These are phyloP conservation scores for Coniochaeta prunicola DNA, from an alignment of 2,329 filamentous ascomycete species.

Conservation along the genomic window DNA sequence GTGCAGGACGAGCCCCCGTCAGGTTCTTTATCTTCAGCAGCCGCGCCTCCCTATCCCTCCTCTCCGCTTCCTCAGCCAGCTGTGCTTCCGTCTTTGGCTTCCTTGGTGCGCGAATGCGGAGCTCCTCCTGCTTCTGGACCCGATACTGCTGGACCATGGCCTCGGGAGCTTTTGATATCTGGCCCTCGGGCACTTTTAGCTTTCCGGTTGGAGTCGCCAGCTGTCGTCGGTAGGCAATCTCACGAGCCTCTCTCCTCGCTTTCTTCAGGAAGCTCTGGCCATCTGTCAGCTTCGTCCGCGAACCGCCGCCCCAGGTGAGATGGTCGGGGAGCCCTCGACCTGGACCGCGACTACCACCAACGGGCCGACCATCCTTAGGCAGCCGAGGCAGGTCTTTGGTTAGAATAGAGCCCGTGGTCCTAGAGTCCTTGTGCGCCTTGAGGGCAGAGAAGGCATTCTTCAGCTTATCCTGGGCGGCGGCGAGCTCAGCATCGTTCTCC, in stretches of 20 bases:
- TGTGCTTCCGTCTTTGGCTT: slow-evolving; percentile 6
- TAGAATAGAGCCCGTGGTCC: slow-evolving; percentile 48
- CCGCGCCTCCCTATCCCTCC: slow-evolving; percentile 29
- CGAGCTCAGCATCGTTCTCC: slow-evolving; percentile 49
- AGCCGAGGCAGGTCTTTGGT: slow-evolving; percentile 31
- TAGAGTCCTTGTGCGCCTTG: slow-evolving; percentile 48
- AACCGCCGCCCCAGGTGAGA: slow-evolving; percentile 38
- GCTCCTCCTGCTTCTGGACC: slow-evolving; percentile 32
- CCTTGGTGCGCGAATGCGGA: slow-evolving; percentile 15
- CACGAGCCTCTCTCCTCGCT: slow-evolving; percentile 47
- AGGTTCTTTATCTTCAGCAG: slow-evolving; percentile 25
- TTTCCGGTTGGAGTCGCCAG: slow-evolving; percentile 32
- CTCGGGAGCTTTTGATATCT: slow-evolving; percentile 41
- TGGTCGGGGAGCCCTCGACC: slow-evolving; percentile 21
- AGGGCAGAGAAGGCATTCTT: slow-evolving; percentile 50
- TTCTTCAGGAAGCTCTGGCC: slow-evolving; percentile 48
- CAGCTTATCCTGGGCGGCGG: slow-evolving; percentile 50
- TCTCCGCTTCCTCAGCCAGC: slow-evolving; percentile 12
- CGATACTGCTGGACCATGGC: slow-evolving; percentile 47
- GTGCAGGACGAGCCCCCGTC: not conserved
- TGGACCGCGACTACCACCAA: slow-evolving; percentile 9
- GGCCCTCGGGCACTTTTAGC: slow-evolving; percentile 23
- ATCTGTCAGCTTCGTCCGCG: slow-evolving; percentile 43
- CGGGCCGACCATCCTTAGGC: slow-evolving; percentile 23
- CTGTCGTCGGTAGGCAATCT: slow-evolving; percentile 41